Percentiles rank a stretch among this genome's conserved stretches.
phyloP scores from a whole-genome alignment of 345 rosid species.

The Luvunga scandens region DNA sequence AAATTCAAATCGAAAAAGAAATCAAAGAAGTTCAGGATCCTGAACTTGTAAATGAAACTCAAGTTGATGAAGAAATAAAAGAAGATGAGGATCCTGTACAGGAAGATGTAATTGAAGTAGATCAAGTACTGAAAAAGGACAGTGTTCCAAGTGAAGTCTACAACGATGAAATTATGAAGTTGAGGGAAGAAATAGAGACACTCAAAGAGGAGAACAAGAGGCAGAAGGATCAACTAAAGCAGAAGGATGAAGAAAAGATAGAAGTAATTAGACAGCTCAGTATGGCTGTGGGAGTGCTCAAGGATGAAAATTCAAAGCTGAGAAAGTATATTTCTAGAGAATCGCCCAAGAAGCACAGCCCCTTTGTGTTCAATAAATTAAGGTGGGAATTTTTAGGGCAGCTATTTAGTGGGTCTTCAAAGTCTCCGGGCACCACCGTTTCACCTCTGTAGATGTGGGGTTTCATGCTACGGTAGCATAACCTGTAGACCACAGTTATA shows the following conservation, averaged over 20 bases:
- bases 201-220: constrained; percentile 40
- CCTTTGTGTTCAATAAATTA: constrained; percentile 34
- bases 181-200: constrained; percentile 51
- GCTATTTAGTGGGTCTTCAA: constrained; percentile 26
- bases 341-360: constrained; percentile 33
- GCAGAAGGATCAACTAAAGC: constrained; percentile 36
- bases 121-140: neutral
- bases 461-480: neutral
- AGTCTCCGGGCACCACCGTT: constrained; percentile 9
- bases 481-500: neutral
- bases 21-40: constrained; percentile 41
- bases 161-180: constrained; percentile 28
- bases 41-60: constrained; percentile 23
- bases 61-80: constrained; percentile 1
- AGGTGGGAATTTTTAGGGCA: constrained; percentile 37
- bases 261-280: constrained; percentile 77
- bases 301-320: constrained; percentile 50
- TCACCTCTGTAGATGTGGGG: constrained; percentile 17
- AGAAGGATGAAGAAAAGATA: constrained; percentile 70
- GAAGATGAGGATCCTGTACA: constrained; percentile 16
- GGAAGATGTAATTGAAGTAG: constrained; percentile 17
- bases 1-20: neutral
- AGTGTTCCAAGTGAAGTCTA: neutral
- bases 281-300: constrained; percentile 40
- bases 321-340: constrained; percentile 30